phyloP scores from a whole-genome alignment of 2,329 filamentous ascomycete species.

The Penicillium sp. region DNA sequence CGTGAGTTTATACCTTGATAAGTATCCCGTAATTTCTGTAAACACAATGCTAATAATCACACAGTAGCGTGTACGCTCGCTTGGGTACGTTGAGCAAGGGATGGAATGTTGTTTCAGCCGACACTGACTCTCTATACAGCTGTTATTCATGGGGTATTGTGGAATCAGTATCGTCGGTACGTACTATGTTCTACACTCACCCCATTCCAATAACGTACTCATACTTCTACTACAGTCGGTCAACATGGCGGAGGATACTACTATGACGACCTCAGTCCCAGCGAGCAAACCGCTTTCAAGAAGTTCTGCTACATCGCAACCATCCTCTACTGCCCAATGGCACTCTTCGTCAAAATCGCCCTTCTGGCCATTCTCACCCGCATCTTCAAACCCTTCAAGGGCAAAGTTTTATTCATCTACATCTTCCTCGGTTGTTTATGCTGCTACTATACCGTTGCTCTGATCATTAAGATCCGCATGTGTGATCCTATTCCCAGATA shows the following conservation, averaged over 20 bases:
- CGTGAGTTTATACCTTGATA: constrained; percentile 24
- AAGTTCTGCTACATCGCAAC: constrained; percentile 41
- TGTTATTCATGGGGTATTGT: constrained; percentile 38
- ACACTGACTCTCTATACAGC: constrained; percentile 12
- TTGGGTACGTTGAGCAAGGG: constrained; percentile 16
- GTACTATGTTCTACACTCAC: background rate
- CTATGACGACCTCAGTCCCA: constrained; percentile 25
- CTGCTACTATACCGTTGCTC: constrained; percentile 37
- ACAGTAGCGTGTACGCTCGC: constrained; percentile 19
- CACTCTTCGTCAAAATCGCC: constrained; percentile 39
- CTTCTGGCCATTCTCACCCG: constrained; percentile 41
- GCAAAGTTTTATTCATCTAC: constrained; percentile 37
- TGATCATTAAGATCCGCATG: constrained; percentile 41
- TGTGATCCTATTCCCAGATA: constrained; percentile 39
- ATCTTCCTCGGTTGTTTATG: constrained; percentile 35
- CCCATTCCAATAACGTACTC: background rate
- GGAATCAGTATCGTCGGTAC: constrained; percentile 29
- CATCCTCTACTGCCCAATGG: constrained; percentile 43
- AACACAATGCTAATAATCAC: constrained; percentile 10
- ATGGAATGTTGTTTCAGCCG: background rate
- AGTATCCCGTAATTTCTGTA: background rate
- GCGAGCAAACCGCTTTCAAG: constrained; percentile 25
- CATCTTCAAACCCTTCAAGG: constrained; percentile 39
- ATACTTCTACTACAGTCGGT: constrained; percentile 24
- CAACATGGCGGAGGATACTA: constrained; percentile 40